A percentile compares a stretch with the other conserved stretches of the same genome.
Conservation (phyloP, 345 rosid genomes). For the Eucalyptus fibrosa region DNA sequence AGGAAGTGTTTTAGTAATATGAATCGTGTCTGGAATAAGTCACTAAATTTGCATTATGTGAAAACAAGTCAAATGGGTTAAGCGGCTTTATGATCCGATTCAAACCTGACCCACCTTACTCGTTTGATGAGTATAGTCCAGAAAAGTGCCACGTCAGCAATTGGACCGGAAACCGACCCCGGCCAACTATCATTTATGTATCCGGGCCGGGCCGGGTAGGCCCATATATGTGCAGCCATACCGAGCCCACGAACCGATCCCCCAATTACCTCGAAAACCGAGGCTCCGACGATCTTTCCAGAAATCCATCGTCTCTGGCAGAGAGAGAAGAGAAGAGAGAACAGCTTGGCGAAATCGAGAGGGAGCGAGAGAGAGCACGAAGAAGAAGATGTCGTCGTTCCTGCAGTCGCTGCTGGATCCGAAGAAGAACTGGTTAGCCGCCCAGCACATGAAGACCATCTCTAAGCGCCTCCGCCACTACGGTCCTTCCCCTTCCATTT, state of each 20-base stretch:
- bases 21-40: accelerated
- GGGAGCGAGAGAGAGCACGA: background rate
- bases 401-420: conserved; percentile 46
- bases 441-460: conserved; percentile 59
- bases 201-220: background rate
- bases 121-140: accelerated
- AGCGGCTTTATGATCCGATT: accelerated
- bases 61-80: accelerated
- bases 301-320: background rate
- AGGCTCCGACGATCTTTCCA: background rate
- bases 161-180: background rate
- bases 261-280: too few relatives aligned
- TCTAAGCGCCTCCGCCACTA: conserved; percentile 55
- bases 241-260: background rate
- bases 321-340: background rate
- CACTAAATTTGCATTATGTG: too few relatives aligned
- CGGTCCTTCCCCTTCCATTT: conserved; percentile 23
- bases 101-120: accelerated
- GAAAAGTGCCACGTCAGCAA: background rate
- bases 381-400: conserved; percentile 28
- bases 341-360: background rate
- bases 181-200: accelerated
- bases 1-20: too few relatives aligned
- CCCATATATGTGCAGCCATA: background rate
- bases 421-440: conserved; percentile 62